Evolutionary conservation across 2,329 filamentous ascomycete species (phyloP).

Genomic region (Cordyceps cateniannulata): DNA sequence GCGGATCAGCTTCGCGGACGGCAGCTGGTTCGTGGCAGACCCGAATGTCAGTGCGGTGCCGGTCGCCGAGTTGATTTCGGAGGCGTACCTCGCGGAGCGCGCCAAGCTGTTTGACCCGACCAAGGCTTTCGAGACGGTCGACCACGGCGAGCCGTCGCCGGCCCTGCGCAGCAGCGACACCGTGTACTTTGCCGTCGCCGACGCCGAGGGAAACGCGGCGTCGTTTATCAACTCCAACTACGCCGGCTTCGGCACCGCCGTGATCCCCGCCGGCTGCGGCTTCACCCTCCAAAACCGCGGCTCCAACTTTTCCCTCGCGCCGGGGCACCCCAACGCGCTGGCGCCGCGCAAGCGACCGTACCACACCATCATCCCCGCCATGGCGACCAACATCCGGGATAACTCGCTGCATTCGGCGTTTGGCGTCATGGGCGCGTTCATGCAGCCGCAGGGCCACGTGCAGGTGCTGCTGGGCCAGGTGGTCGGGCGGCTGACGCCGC

Average conservation of each 20-base stretch:
- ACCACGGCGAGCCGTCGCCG: constrained; percentile 63
- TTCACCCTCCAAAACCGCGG: constrained; percentile 95
- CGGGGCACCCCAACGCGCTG: constrained; percentile 70
- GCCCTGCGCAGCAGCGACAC: constrained; percentile 85
- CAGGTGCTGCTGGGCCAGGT: constrained; percentile 89
- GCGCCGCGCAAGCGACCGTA: constrained; percentile 84
- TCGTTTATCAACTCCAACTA: constrained; percentile 98
- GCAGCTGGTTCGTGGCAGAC: constrained; percentile 83
- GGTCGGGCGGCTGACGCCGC: constrained; percentile 72
- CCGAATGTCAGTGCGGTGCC: constrained; percentile 68
- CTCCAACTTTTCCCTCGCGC: constrained; percentile 70
- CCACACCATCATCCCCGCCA: constrained; percentile 93
- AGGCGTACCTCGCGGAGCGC: constrained; percentile 68
- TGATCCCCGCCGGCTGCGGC: constrained; percentile 78
- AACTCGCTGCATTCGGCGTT: constrained; percentile 76
- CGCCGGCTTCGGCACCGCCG: constrained; percentile 77
- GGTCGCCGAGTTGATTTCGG: constrained; percentile 59
- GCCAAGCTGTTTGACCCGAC: constrained; percentile 51
- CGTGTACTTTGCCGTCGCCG: constrained; percentile 85
- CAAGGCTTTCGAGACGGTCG: constrained; percentile 51
- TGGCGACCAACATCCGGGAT: constrained; percentile 73
- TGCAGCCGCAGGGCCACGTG: constrained; percentile 95
- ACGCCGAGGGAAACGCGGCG: constrained; percentile 78
- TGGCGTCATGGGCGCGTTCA: constrained; percentile 97
- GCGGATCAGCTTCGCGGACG: constrained; percentile 85